phyloP scores from a whole-genome alignment of 495 filamentous ascomycete species.

The Delitschia confertaspora region DNA sequence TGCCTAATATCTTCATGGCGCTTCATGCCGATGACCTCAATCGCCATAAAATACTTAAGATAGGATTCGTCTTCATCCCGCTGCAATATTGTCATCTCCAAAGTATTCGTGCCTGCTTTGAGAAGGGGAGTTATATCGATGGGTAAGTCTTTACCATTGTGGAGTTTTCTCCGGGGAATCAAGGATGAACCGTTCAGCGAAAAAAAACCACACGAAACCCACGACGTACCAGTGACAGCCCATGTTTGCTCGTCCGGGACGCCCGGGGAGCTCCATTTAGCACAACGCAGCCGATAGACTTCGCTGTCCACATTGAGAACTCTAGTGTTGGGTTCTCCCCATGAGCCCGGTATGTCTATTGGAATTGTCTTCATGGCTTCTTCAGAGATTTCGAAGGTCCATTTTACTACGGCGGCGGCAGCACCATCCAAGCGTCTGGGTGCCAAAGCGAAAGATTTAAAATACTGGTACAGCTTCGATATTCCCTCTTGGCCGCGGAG shows the following conservation, averaged over 20 bases:
- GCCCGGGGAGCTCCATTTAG: slow-evolving; percentile 12
- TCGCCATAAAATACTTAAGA: slow-evolving; percentile 13
- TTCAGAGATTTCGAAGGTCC: slow-evolving; percentile 18
- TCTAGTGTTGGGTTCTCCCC: slow-evolving; percentile 7
- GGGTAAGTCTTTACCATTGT: slow-evolving; percentile 26
- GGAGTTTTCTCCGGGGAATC: slow-evolving; percentile 16
- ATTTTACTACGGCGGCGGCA: slow-evolving; percentile 12
- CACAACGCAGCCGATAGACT: slow-evolving; percentile 20
- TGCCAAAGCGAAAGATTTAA: slow-evolving; percentile 23
- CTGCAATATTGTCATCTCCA: slow-evolving; percentile 14
- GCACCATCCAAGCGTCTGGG: slow-evolving; percentile 18
- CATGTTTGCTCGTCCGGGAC: slow-evolving; percentile 17
- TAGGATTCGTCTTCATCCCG: slow-evolving; percentile 6
- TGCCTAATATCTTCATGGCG: slow-evolving; percentile 44
- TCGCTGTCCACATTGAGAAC: slow-evolving; percentile 6
- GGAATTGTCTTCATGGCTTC: slow-evolving; percentile 15
- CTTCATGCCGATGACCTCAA: slow-evolving; percentile 43
- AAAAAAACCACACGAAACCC: slow-evolving; percentile 16
- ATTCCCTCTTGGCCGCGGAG: slow-evolving; percentile 14
- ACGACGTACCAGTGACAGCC: slow-evolving; percentile 19
- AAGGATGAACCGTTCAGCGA: slow-evolving; percentile 14
- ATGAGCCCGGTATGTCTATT: background rate
- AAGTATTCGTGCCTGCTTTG: slow-evolving; percentile 19
- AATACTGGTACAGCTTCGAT: slow-evolving; percentile 29
- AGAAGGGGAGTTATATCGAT: slow-evolving; percentile 25